A percentile compares a stretch with the other conserved stretches of the same genome.
phyloP scores from a whole-genome alignment of 106 monocot genomes.

The Dactylorhiza incarnata region DNA sequence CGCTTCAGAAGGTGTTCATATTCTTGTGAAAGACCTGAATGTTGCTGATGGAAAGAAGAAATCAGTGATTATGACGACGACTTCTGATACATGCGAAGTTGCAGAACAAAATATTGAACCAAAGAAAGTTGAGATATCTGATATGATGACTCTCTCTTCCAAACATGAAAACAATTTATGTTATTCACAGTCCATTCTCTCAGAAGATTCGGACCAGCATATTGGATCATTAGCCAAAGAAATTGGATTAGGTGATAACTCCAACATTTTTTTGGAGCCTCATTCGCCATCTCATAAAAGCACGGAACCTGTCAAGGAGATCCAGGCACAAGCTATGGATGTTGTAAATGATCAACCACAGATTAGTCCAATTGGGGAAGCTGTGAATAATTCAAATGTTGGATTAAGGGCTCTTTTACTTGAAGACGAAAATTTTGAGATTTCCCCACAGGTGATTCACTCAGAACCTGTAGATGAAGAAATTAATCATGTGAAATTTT shows the following conservation, averaged over 20 bases:
- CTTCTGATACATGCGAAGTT: not conserved
- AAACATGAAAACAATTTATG: not conserved
- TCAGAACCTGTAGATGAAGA: not conserved
- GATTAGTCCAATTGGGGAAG: not conserved
- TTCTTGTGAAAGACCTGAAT: not conserved
- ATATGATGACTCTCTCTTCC: not conserved
- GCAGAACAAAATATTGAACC: not conserved
- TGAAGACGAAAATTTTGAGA: not conserved
- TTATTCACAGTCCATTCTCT: not conserved
- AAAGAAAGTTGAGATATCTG: conserved; percentile 1
- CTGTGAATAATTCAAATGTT: not conserved
- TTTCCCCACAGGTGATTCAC: not conserved
- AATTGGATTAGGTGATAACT: not conserved
- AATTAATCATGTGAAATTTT: not conserved
- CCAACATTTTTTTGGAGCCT: not conserved
- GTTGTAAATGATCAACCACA: not conserved
- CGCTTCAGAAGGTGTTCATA: not conserved
- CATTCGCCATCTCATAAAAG: not conserved
- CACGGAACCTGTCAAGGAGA: not conserved
- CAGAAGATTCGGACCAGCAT: not conserved
- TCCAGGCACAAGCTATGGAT: not conserved
- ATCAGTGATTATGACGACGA: not conserved
- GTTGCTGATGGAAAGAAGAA: not conserved
- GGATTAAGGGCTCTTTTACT: not conserved
- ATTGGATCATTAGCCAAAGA: not conserved